Evolutionary conservation across 2,329 filamentous ascomycete genomes (phyloP), one percentile per base, ranked within the genome.

Genomic region (Reticulascus tulasneorum): DNA sequence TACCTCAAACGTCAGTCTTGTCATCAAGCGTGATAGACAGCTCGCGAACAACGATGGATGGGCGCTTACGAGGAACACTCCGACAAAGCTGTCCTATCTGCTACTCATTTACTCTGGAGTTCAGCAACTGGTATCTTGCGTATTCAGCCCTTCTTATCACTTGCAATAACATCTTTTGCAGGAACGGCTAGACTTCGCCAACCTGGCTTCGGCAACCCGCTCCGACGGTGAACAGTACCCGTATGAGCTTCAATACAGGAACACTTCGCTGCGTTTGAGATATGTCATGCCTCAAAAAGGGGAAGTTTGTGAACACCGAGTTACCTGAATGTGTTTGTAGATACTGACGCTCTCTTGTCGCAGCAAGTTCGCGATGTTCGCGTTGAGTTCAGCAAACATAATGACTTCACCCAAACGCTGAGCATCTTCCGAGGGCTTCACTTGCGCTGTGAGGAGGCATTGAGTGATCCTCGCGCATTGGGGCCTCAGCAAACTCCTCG

Each of bases 101-200:
- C 21, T 36, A 12, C 26, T 36, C n/a, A 18, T 36, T 9, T 28
- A 30, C 13, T 19, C 26, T 4, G 33, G 33, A 6, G 12, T 28
- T 7, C 33, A 22, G 9, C 33, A 30, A 23, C 12, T 36, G 20
- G 33, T 36, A 23, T 12, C 10, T 4, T 3, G 25, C 22, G 11
- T 23, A 6, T 7, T 15, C 17, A 7, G 11, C n/a, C 7, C 11
- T n/a, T 22, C 10, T 9, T 12, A n/a, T 9, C 17, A 11, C 7
- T 11, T 12, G 10, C 18, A 20, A 21, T 25, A n/a, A 24, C 29
- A 8, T 28, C 23, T 2, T 13, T 22, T 21, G 7, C 24, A 36
- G 33, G 33, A 28, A 20, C n/a, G 20, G 16, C 33, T 36, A 4
- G 29, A 30, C 21, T 28, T 36, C n/a, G n/a, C n/a, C n/a, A n/a